phyloP scores from a whole-genome alignment of 2,329 filamentous ascomycete species.

The Neodidymelliopsis sp. region DNA sequence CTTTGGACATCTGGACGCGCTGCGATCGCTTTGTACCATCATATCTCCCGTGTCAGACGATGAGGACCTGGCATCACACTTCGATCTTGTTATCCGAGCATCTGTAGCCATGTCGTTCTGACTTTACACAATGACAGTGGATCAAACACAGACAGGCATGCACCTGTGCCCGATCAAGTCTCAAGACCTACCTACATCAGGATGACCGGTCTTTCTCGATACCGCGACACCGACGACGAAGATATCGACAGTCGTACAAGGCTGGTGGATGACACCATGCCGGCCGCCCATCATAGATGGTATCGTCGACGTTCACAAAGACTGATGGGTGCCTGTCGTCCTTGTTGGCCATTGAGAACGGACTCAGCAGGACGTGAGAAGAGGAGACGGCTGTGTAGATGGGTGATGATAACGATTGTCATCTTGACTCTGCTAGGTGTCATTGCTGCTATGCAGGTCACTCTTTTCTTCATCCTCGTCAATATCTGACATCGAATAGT shows the following conservation, averaged over 20 bases:
- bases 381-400: conserved; percentile 16
- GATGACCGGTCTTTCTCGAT: not conserved
- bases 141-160: not conserved
- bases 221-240: not conserved
- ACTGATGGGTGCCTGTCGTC: not conserved
- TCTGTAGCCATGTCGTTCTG: not conserved
- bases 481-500: conserved; percentile 22
- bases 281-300: not conserved
- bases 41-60: not conserved
- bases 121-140: not conserved
- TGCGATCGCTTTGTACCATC: not conserved
- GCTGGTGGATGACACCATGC: not conserved
- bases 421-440: conserved; percentile 24
- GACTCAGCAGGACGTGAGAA: not conserved
- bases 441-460: conserved; percentile 29
- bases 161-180: not conserved
- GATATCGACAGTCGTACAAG: not conserved
- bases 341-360: not conserved
- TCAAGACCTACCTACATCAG: not conserved
- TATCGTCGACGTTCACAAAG: not conserved
- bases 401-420: conserved; percentile 15
- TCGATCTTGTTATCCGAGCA: not conserved
- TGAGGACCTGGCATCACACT: not conserved
- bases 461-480: not conserved
- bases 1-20: no score